Evolutionary conservation across 257 asterid species (phyloP), one percentile per base, ranked within the genome.

Genomic region (Lantana camara): DNA sequence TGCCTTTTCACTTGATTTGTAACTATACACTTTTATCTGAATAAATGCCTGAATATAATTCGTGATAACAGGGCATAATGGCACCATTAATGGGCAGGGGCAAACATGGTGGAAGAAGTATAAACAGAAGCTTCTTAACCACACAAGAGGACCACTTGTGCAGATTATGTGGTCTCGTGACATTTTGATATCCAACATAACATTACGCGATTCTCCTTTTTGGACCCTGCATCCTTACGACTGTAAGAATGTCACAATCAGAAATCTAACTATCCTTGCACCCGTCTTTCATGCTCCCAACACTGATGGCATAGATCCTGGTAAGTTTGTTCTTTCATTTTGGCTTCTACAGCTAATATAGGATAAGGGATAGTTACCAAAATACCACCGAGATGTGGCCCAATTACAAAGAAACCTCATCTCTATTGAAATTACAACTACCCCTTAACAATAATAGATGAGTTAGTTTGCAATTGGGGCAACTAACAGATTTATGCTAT

Each of bases 271-370:
- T 53, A 81, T 88, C 67, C 77, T 85, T 56, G 94, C 96, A 1
- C 96, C 94, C 21, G 72, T 83, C 60, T 70, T 38, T 67, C 80
- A 77, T 9, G 94, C 96, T 68, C 96, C 96, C 16, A 88, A 88
- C 78, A 88, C 96, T n/a, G 96, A 88, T 66, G 96, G 96, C 75
- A 88, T 88, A 55, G 87, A 88, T 83, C 96, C 96, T 23, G 96
- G 91, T 87, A 67, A 64, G 74, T 68, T 35, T 44, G 41, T 51
- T 61, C 30, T 38, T 69, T 38, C 17, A 2, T 17, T 53, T 17
- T 67, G 47, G 41, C 24, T 45, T 35, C 4, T 29, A 42, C 19
- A 4, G 24, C 13, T 17, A n/a, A n/a, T n/a, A 40, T 27, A 27
- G 2, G 32, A 2, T 27, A 27, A 27, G 32, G 32, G 32, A 27